Evolutionary conservation across 805 yeast genomes (phyloP).

Genomic region (Sungouiella thailandica): DNA sequence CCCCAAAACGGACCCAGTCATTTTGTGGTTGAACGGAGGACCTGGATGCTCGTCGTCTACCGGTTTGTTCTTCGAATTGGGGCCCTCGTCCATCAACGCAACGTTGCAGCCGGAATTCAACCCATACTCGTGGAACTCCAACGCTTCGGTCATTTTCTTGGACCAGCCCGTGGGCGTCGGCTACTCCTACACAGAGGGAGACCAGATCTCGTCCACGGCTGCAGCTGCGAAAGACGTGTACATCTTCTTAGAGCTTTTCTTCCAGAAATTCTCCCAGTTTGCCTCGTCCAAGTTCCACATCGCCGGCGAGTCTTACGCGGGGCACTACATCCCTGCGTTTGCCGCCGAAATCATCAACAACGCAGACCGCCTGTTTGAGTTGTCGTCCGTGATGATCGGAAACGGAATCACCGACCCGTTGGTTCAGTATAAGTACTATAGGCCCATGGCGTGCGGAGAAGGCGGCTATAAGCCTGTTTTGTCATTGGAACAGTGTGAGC

Average conservation of each 20-base stretch:
- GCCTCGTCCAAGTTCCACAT: constrained; percentile 28
- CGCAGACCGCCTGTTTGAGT: constrained; percentile 23
- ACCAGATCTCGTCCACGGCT: constrained; percentile 17
- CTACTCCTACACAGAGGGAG: constrained; percentile 19
- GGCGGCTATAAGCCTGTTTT: constrained; percentile 39
- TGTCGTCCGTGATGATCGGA: constrained; percentile 14
- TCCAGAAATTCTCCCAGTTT: constrained; percentile 30
- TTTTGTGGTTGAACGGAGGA: constrained; percentile 11
- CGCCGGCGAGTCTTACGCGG: constrained; percentile 29
- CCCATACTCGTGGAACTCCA: constrained; percentile 9
- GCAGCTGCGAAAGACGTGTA: constrained; percentile 18
- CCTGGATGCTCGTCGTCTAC: constrained; percentile 9
- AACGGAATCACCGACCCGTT: constrained; percentile 9
- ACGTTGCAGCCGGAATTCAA: constrained; percentile 8
- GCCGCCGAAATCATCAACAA: constrained; percentile 19
- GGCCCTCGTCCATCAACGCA: constrained; percentile 7
- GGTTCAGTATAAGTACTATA: constrained; percentile 7
- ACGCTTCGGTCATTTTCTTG: constrained; percentile 9
- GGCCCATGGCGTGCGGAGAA: constrained; percentile 31
- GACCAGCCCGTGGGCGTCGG: constrained; percentile 12
- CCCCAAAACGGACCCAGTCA: constrained; percentile 8
- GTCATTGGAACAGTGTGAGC: constrained; percentile 25
- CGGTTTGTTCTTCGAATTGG: constrained; percentile 9
- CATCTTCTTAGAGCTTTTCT: constrained; percentile 35
- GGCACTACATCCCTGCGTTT: constrained; percentile 22